Evolutionary conservation across 2,329 filamentous ascomycete genomes (phyloP).

Genomic region (Diaporthe destruens): DNA sequence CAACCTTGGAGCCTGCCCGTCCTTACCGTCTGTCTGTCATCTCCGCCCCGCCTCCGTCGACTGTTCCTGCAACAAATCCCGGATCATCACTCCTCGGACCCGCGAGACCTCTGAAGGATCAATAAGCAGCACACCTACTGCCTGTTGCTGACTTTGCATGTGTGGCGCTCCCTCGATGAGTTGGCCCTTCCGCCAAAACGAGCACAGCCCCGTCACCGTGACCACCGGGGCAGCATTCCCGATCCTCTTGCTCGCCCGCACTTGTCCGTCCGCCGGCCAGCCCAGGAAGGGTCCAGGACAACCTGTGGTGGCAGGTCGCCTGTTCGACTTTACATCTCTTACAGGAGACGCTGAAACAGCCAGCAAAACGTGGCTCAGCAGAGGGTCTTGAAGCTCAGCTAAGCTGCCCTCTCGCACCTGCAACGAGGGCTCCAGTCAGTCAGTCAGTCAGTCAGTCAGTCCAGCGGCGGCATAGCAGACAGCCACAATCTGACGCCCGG

Average conservation of each 20-base stretch:
- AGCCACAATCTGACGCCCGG: not conserved
- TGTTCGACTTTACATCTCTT: not conserved
- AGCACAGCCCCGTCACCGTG: constrained; percentile 26
- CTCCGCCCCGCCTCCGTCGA: constrained; percentile 23
- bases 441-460: constrained; percentile 25
- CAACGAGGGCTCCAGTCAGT: not conserved
- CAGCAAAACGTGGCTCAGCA: not conserved
- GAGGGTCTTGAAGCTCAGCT: not conserved
- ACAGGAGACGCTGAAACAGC: not conserved
- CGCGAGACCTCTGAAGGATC: constrained; percentile 18
- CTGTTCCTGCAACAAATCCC: not conserved
- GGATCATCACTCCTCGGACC: not conserved
- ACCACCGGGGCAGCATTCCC: not conserved
- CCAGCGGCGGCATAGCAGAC: not conserved
- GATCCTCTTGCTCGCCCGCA: constrained; percentile 25
- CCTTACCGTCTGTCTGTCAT: constrained; percentile 13
- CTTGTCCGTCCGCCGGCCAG: constrained; percentile 8
- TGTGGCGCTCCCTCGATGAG: constrained; percentile 32
- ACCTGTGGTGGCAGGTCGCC: not conserved
- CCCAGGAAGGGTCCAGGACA: not conserved
- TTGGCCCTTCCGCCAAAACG: constrained; percentile 3
- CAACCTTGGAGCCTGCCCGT: not conserved
- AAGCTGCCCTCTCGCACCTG: not conserved
- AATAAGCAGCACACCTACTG: constrained; percentile 34
- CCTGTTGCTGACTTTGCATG: constrained; percentile 27